Base-by-base conservation (phyloP, 225 moss, liverwort and hornwort genomes). In the Neckera pumila region DNA sequence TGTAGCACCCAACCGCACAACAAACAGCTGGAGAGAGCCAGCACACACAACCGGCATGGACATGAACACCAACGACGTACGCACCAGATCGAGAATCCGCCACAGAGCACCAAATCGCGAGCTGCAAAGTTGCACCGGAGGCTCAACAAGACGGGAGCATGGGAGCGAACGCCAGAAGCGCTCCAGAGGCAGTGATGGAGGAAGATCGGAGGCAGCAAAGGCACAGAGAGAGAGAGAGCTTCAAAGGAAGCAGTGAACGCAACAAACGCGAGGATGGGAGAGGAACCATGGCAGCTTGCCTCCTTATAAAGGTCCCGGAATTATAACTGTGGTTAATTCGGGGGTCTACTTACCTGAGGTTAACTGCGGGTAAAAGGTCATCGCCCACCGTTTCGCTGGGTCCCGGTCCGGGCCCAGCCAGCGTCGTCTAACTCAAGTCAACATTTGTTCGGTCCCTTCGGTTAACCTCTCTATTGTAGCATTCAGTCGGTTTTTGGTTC, bases 61-160 rank as follows among this genome's bases (percentile, higher is more conserved):
- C 83, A 54, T 57, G 66, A 38, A 88, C 63, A 67, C 23, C 66
- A 80, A 15, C 75, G 27, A 82, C 92, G 88, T 88, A 93, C 92
- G 88, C 91, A 93, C 92, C 93, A 62, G 47, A 76, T 42, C 60
- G 33, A 80, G 74, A 91, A 90, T 87, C 84, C 89, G 85, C 87
- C 85, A 87, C 69, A 26, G 86, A 73, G 87, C 90, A 94, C 92
- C 91, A 90, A 91, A 92, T 71, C 76, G 89, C 79, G 33, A 76
- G 86, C 87, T 54, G 87, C 81, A 38, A 87, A 71, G 90, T 59
- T 90, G 80, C 90, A 89, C 59, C 87, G 87, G 79, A 71, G 53
- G 87, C 92, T 91, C 94, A 94, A 92, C 79, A 90, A 77, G 88
- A 90, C 83, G 94, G 89, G 92, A 91, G 92, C 94, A 94, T 94